A percentile compares a stretch with the other conserved stretches of the same genome.
These are phyloP conservation scores for Syncephalastrum racemosum DNA, from an alignment of 371 early-diverging fungal genomes.

Conservation along the genomic window DNA sequence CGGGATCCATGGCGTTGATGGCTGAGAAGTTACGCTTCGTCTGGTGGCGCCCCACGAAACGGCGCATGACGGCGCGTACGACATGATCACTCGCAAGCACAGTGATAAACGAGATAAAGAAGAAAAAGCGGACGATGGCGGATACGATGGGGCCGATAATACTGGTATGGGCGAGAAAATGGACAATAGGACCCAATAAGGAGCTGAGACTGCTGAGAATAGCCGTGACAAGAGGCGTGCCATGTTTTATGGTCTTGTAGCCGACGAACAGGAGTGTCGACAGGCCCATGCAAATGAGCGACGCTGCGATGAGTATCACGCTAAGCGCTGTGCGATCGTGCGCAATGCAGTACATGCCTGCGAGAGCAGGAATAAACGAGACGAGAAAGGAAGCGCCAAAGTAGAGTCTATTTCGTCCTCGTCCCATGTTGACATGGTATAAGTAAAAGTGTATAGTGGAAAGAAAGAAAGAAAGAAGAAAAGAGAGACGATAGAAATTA, in stretches of 20 bases:
- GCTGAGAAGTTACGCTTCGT: constrained; percentile 29
- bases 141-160: constrained; percentile 33
- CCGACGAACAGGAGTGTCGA: constrained; percentile 25
- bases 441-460: background rate
- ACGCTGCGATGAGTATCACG: constrained; percentile 7
- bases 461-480: background rate
- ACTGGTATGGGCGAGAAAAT: constrained; percentile 20
- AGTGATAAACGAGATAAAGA: constrained; percentile 38
- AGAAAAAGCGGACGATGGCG: constrained; percentile 28
- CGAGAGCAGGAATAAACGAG: constrained; percentile 12
- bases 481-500: background rate
- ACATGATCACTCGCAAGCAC: constrained; percentile 39
- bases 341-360: constrained; percentile 13
- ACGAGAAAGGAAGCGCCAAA: constrained; percentile 14
- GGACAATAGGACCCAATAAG: constrained; percentile 28
- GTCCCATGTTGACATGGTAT: constrained; percentile 10
- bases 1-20: constrained; percentile 36
- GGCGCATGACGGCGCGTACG: constrained; percentile 28
- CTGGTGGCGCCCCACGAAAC: constrained; percentile 32
- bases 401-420: constrained; percentile 15
- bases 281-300: constrained; percentile 19
- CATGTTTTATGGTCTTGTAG: constrained; percentile 31
- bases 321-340: constrained; percentile 8
- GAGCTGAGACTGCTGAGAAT: constrained; percentile 17
- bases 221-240: constrained; percentile 24